A percentile compares a stretch with the other conserved stretches of the same genome.
These are phyloP conservation scores for Aspergillus sclerotioniger DNA, from an alignment of 495 filamentous ascomycete genomes.

Conservation along the genomic window DNA sequence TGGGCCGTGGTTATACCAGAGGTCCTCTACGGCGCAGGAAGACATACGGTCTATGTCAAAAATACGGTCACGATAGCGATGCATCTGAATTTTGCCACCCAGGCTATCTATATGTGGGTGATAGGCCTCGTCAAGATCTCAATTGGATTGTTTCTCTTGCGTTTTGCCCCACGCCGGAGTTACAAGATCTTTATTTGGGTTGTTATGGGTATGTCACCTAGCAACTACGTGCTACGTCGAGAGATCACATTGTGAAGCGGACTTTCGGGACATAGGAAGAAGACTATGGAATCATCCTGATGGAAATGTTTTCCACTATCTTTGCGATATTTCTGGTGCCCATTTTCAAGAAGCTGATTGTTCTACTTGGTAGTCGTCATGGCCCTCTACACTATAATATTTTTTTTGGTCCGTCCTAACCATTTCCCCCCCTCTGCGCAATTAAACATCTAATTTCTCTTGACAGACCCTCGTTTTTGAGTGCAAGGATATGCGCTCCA, in stretches of 20 bases:
- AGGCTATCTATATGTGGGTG: slow-evolving; percentile 39
- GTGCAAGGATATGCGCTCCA: slow-evolving; percentile 21
- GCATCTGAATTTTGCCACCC: slow-evolving; percentile 45
- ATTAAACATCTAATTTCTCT: not conserved
- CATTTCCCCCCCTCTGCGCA: too few relatives aligned
- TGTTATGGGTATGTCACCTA: slow-evolving; percentile 23
- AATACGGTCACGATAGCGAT: slow-evolving; percentile 31
- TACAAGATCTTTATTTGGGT: slow-evolving; percentile 37
- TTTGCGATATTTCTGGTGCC: too few relatives aligned
- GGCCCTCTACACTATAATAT: slow-evolving; percentile 37
- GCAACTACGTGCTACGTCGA: too few relatives aligned
- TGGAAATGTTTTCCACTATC: too few relatives aligned
- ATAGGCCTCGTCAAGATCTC: slow-evolving; percentile 47
- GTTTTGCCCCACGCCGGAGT: slow-evolving; percentile 30
- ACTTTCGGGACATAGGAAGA: too few relatives aligned
- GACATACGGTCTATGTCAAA: slow-evolving; percentile 32
- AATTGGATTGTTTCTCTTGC: slow-evolving; percentile 46
- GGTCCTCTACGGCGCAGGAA: slow-evolving; percentile 40
- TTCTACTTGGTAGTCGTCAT: slow-evolving; percentile 32
- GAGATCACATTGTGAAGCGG: too few relatives aligned
- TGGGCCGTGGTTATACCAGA: slow-evolving; percentile 33
- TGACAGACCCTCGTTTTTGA: slow-evolving; percentile 24
- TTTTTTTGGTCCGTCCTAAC: slow-evolving; percentile 22
- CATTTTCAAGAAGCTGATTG: too few relatives aligned
- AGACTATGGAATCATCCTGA: too few relatives aligned